Evolutionary conservation across 164 flowering plant genomes (phyloP).

Genomic region (Tinospora cordifolia): DNA sequence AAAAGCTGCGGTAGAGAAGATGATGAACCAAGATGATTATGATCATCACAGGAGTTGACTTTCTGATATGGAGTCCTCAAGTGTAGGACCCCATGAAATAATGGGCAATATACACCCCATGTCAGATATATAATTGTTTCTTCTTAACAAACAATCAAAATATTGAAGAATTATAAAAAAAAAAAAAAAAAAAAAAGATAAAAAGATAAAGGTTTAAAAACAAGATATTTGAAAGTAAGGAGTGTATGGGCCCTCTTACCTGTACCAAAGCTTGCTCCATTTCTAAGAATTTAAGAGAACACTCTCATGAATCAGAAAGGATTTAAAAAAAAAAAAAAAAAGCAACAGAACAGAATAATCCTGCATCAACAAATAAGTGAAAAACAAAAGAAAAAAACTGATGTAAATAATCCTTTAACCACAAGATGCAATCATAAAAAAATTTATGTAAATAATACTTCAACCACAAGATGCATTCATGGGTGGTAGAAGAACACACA

Average conservation of each 20-base stretch:
- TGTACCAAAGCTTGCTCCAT: conserved; percentile 6
- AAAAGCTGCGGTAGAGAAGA: background rate
- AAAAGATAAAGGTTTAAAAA: background rate
- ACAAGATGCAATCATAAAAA: background rate
- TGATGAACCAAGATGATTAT: background rate
- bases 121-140: background rate
- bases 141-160: background rate
- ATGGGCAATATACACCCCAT: background rate
- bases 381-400: background rate
- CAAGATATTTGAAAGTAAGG: background rate
- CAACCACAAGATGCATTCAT: background rate
- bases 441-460: background rate
- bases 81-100: conserved; percentile 1
- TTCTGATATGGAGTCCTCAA: background rate
- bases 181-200: no score
- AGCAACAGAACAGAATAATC: background rate
- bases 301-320: background rate
- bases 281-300: background rate
- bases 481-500: background rate
- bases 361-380: conserved; percentile 4
- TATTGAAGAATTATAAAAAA: no score
- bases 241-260: conserved; percentile 1
- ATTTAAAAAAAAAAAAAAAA: background rate
- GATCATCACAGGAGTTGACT: conserved; percentile 1
- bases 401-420: background rate